phyloP scores from a whole-genome alignment of 2,329 filamentous ascomycete species.

The Hymenotorrendiella dingleyae region DNA sequence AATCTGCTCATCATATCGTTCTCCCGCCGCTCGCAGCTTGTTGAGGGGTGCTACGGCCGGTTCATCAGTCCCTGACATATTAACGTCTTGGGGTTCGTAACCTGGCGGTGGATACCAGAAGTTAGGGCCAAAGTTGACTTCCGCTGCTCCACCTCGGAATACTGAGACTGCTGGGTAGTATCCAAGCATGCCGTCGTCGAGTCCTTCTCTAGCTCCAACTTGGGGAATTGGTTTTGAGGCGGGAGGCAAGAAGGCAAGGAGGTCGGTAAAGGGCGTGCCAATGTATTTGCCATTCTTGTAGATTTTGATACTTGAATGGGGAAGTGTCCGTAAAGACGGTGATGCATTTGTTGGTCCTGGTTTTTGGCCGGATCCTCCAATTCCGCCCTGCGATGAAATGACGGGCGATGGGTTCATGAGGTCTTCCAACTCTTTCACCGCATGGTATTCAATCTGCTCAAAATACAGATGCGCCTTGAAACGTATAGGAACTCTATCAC shows the following conservation, averaged over 20 bases:
- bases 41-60: constrained; percentile 23
- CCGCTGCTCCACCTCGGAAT: constrained; percentile 83
- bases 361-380: constrained; percentile 37
- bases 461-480: constrained; percentile 94
- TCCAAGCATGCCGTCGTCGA: constrained; percentile 91
- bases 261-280: constrained; percentile 80
- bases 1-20: constrained; percentile 87
- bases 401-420: constrained; percentile 63
- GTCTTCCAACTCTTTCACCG: constrained; percentile 83
- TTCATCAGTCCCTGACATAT: constrained; percentile 39
- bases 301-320: constrained; percentile 77
- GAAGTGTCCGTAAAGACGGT: constrained; percentile 76
- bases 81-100: constrained; percentile 41
- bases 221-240: constrained; percentile 70
- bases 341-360: constrained; percentile 68
- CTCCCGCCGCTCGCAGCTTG: constrained; percentile 55
- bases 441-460: constrained; percentile 84
- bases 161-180: constrained; percentile 94
- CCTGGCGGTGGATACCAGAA: constrained; percentile 82
- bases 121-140: constrained; percentile 89
- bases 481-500: constrained; percentile 89
- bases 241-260: constrained; percentile 86
- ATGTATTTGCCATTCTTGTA: constrained; percentile 89
- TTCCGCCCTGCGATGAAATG: constrained; percentile 33
- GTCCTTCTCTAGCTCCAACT: constrained; percentile 72